Base-by-base conservation (phyloP, 2,329 filamentous ascomycete species). In the Fonsecaea monophora region DNA sequence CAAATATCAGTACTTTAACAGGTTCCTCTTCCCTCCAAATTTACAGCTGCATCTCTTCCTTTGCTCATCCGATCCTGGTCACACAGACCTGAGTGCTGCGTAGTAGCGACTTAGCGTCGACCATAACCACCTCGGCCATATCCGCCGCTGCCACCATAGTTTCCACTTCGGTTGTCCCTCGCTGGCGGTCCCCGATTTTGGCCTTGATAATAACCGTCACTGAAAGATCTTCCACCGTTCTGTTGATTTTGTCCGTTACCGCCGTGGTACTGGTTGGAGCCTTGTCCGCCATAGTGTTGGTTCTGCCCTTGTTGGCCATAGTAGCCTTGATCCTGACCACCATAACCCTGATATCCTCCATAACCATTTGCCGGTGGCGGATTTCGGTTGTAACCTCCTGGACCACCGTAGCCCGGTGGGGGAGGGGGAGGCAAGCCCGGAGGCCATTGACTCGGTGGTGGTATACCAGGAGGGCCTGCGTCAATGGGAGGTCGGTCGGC, bases 181-280 rank as follows among this genome's bases (percentile, higher is more conserved):
- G 59, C 53, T 34, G 65, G 55, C 15, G 64, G 61, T 12, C 68
- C 66, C 7, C 61, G 65, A 38, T 57, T 53, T 64, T 72, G 68
- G 56, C 61, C 59, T 45, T 69, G 65, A 58, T 68, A 54, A 45
- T 68, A 48, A n/a, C 67, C 55, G 61, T 70, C 59, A 34, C 64
- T 62, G 35, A 55, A 67, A 60, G 55, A 30, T 15, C 65, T 67
- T 25, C 64, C 68, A 42, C 66, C 70, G 64, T 68, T 67, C 45
- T 68, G 68, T 32, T 66, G 65, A 53, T 62, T 45, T 37, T 65
- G 66, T 58, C 69, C 66, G 25, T 71, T 68, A 32, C 70, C 67
- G 61, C 70, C 59, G 7, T 69, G 67, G 32, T 70, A 57, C 21
- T 78, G 72, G 62, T 76, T 73, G 42, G 75, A 75, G 68, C 75